Percentiles rank a stretch among this genome's conserved stretches.
Evolutionary conservation across 371 early-diverging fungal genomes (phyloP).

Genomic region (Cokeromyces recurvatus): DNA sequence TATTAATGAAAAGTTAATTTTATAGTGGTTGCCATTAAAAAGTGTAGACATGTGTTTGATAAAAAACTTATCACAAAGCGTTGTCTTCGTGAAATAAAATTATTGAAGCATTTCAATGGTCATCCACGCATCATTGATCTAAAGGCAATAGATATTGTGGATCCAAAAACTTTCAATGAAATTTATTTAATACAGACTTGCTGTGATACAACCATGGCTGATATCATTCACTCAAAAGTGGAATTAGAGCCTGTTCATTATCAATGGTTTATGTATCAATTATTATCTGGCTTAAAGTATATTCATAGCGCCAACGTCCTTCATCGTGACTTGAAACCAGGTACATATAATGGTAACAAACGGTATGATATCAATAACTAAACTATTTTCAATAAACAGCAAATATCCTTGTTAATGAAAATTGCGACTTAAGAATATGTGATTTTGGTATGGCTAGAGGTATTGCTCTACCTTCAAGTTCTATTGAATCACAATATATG

Average conservation of each 20-base stretch:
- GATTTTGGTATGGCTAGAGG: conserved; percentile 53
- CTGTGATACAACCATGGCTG: conserved; percentile 91
- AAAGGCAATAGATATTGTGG: conserved; percentile 65
- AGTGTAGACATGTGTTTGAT: conserved; percentile 66
- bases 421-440: conserved; percentile 69
- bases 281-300: conserved; percentile 83
- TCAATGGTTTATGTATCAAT: conserved; percentile 91
- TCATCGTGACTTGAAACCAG: conserved; percentile 88
- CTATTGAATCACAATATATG: conserved; percentile 28
- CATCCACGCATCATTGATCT: conserved; percentile 76
- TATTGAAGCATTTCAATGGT: conserved; percentile 73
- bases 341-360: conserved; percentile 9
- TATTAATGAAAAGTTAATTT: neutral
- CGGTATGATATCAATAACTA: too few relatives aligned
- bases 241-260: conserved; percentile 84
- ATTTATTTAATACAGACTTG: conserved; percentile 63
- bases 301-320: conserved; percentile 88
- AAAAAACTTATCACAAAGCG: conserved; percentile 69
- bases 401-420: conserved; percentile 87
- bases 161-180: conserved; percentile 65
- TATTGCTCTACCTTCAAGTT: conserved; percentile 13
- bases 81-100: conserved; percentile 69
- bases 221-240: conserved; percentile 83
- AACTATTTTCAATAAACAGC: conserved; percentile 30
- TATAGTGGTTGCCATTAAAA: conserved; percentile 72